phyloP scores from a whole-genome alignment of 2,329 filamentous ascomycete genomes.

The Xylariaceae sp. region DNA sequence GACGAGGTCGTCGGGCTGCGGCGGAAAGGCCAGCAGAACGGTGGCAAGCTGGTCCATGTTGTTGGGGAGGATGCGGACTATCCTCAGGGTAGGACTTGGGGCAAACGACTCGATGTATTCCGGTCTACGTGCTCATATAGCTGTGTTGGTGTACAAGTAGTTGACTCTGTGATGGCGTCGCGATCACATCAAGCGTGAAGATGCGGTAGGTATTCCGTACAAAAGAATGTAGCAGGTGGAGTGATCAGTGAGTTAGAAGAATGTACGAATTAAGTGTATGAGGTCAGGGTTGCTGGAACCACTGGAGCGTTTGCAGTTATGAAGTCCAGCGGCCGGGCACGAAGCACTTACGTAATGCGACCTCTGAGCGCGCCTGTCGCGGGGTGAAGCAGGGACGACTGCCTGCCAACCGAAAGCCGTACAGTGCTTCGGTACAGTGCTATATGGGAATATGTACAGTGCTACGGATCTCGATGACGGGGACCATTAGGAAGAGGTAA shows the following conservation, averaged over 20 bases:
- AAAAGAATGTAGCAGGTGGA: too few relatives aligned
- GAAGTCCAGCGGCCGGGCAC: too few relatives aligned
- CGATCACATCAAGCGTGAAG: neutral
- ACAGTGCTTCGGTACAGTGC: too few relatives aligned
- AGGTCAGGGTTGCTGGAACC: too few relatives aligned
- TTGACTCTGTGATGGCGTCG: neutral
- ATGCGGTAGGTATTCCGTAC: neutral
- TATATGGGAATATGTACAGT: too few relatives aligned
- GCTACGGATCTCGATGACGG: too few relatives aligned
- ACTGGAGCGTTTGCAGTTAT: too few relatives aligned
- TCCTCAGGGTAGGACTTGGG: neutral
- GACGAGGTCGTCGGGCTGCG: constrained; percentile 21
- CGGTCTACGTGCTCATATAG: neutral
- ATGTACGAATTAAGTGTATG: neutral
- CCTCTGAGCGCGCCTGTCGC: neutral
- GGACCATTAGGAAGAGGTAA: too few relatives aligned
- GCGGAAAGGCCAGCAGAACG: constrained; percentile 41
- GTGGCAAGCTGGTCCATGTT: constrained; percentile 37
- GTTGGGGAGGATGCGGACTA: neutral
- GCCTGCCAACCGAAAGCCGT: too few relatives aligned
- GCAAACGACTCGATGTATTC: too few relatives aligned
- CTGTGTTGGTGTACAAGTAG: neutral
- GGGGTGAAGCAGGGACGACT: neutral
- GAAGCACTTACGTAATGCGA: neutral
- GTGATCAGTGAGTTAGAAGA: neutral